These are phyloP conservation scores for Trypanosoma cruzi DNA, from an alignment of 208 protist genomes.

Conservation along the genomic window DNA sequence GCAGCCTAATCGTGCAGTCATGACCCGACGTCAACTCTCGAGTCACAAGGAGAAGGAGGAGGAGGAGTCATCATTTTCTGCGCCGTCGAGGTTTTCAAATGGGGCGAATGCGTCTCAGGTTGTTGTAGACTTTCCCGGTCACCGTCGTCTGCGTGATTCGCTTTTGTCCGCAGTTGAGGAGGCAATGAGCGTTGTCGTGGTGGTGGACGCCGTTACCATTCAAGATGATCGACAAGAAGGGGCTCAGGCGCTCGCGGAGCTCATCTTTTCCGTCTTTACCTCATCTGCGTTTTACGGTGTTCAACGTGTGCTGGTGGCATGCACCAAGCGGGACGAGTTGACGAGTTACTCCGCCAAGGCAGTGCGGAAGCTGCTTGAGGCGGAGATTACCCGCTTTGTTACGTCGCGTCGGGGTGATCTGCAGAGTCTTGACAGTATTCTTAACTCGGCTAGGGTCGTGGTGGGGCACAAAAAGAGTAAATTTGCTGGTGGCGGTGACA, in stretches of 20 bases:
- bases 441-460: constrained; percentile 49
- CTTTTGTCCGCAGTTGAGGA: constrained; percentile 52
- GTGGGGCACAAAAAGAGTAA: constrained; percentile 15
- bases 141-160: constrained; percentile 63
- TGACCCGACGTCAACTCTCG: neutral
- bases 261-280: constrained; percentile 58
- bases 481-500: constrained; percentile 5
- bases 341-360: constrained; percentile 82
- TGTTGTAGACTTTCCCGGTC: constrained; percentile 79
- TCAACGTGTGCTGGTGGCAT: constrained; percentile 59
- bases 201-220: constrained; percentile 76
- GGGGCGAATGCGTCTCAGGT: neutral
- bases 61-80: neutral
- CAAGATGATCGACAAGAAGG: constrained; percentile 77
- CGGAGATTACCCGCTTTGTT: constrained; percentile 52
- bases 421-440: constrained; percentile 61
- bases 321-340: constrained; percentile 82
- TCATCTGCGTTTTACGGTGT: constrained; percentile 78
- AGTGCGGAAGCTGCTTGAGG: constrained; percentile 74
- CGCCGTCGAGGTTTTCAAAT: neutral
- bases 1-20: constrained; percentile 44
- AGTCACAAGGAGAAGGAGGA: neutral
- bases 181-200: constrained; percentile 60
- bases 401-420: constrained; percentile 52
- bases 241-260: constrained; percentile 68